These are phyloP conservation scores for Thermomucor indicae-seudaticae DNA, from an alignment of 371 early-diverging fungal genomes.

Conservation along the genomic window DNA sequence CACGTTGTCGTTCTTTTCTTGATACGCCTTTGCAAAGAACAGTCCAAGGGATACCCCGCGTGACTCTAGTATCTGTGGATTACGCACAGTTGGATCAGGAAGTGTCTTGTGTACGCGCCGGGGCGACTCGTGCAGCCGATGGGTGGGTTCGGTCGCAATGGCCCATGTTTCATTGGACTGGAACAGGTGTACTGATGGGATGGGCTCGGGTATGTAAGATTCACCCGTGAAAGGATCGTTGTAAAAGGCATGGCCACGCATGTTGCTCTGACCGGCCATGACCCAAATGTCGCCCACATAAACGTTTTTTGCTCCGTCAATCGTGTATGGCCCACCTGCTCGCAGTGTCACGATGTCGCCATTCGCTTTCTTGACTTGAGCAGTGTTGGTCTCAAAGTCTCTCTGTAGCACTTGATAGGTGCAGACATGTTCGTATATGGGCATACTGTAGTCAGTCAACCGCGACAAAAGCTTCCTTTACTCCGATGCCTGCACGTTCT, in stretches of 20 bases:
- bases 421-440: neutral
- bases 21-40: conserved; percentile 23
- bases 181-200: conserved; percentile 17
- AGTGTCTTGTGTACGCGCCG: conserved; percentile 27
- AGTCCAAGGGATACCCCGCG: conserved; percentile 32
- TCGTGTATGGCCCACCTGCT: conserved; percentile 29
- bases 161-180: conserved; percentile 33
- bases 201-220: neutral
- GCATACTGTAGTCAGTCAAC: no score
- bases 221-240: conserved; percentile 4
- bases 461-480: no score
- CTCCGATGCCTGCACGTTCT: no score
- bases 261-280: conserved; percentile 48
- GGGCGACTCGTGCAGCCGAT: conserved; percentile 18
- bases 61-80: conserved; percentile 14
- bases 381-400: conserved; percentile 11
- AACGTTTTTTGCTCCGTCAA: conserved; percentile 16
- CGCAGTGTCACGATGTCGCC: conserved; percentile 3
- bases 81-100: conserved; percentile 33
- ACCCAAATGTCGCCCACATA: conserved; percentile 45
- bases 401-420: conserved; percentile 36
- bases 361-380: conserved; percentile 8
- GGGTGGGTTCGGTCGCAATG: conserved; percentile 24
- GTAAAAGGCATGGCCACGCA: conserved; percentile 38
- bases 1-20: conserved; percentile 4